Conservation (phyloP, 2,329 filamentous ascomycete species). For the Coniochaeta sp. region DNA sequence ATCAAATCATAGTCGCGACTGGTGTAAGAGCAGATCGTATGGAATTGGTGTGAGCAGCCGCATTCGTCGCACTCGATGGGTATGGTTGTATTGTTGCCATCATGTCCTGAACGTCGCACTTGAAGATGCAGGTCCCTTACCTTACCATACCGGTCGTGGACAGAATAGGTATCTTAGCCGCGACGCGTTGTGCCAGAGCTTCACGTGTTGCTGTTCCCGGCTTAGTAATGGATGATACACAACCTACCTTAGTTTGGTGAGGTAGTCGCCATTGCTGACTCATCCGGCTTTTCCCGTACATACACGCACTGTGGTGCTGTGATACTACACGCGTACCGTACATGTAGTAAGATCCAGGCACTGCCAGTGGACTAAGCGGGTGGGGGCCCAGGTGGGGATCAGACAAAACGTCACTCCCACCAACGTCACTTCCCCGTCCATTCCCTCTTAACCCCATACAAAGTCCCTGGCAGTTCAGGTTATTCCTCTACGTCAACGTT, state of each 20-base stretch:
- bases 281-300: background rate
- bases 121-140: background rate
- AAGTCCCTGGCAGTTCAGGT: background rate
- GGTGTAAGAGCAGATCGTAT: background rate
- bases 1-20: constrained; percentile 9
- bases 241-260: too few relatives aligned
- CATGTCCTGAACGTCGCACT: background rate
- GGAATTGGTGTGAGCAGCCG: background rate
- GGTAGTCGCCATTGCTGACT: background rate
- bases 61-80: background rate
- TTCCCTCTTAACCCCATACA: background rate
- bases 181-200: too few relatives aligned
- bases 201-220: too few relatives aligned
- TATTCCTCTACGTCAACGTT: background rate
- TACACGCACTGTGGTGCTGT: too few relatives aligned
- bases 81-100: background rate
- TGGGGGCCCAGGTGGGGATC: background rate
- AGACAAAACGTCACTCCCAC: background rate
- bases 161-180: too few relatives aligned
- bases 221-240: too few relatives aligned
- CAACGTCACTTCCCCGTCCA: background rate
- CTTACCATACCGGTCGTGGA: background rate
- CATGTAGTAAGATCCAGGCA: too few relatives aligned
- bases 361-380: too few relatives aligned
- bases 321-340: too few relatives aligned